Base-by-base conservation (phyloP, 2,329 filamentous ascomycete species). In the Clonostachys sp. region DNA sequence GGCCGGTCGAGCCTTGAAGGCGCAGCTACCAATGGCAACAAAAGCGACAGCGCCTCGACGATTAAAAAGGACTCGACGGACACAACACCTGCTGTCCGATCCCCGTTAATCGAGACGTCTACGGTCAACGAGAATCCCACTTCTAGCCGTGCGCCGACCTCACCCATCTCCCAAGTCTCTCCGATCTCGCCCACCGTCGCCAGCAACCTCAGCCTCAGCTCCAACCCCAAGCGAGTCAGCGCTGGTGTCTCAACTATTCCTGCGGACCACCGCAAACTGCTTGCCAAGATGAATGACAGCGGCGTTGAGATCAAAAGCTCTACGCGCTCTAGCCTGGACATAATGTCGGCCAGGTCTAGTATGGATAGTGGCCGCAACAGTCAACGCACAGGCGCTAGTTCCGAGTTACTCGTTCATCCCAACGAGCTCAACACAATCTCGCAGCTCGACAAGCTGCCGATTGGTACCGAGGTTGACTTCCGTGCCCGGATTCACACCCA, bases 401-500 rank as follows among this genome's bases (percentile, higher is more conserved):
- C 62, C 40, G 67, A 69, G 48, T 66, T 64, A 63, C 65, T 66
- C 10, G 57, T 60, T 6, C 67, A 70, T 42, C 67, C 67, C n/a
- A 56, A 60, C 34, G 67, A 70, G 51, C 58, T 70, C 55, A 69
- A 64, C 52, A 61, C 66, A 24, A 61, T 71, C 38, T 52, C 61
- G 16, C 59, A 70, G 57, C 61, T 70, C 42, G 65, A 67, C 49
- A 46, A 50, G 36, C 53, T 69, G 13, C 65, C 67, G 13, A 47
- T 68, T 12, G 68, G 67, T 41, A 66, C 64, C 16, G 63, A 67
- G 44, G 65, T 72, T 44, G 69, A 64, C 45, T 71, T 72, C 50
- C 61, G 69, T 48, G 70, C 67, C 36, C 64, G 67, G 42, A 68
- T 69, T 39, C 59, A 67, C 52, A 89, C 91, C 48, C 77, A 94